phyloP scores from a whole-genome alignment of 257 asterid species.

The Solanum virginianum region DNA sequence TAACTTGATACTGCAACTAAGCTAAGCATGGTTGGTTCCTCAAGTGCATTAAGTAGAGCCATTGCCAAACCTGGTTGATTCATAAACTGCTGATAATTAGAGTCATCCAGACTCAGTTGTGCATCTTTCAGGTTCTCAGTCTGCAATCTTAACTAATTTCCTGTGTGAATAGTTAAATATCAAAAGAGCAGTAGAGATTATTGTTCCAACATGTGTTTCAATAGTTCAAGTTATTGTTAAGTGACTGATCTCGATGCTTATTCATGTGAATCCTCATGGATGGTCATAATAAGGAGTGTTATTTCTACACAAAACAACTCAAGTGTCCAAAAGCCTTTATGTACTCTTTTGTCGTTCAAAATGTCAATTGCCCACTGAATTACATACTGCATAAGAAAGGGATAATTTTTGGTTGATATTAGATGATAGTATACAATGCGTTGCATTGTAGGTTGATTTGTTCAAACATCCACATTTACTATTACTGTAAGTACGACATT shows the following conservation, averaged over 20 bases:
- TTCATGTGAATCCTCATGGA: neutral
- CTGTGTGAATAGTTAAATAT: neutral
- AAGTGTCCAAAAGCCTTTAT: neutral
- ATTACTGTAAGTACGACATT: conserved; percentile 64
- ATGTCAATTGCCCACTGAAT: neutral
- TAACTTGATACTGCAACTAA: neutral
- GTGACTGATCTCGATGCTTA: neutral
- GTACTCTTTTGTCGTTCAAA: neutral
- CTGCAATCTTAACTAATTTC: neutral
- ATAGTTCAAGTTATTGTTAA: neutral
- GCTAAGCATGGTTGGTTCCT: neutral
- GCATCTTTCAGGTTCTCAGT: neutral
- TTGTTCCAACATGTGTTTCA: neutral
- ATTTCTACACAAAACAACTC: neutral
- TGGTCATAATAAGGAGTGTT: neutral
- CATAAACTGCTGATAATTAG: neutral
- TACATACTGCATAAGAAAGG: neutral
- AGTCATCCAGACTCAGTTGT: neutral
- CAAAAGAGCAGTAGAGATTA: neutral
- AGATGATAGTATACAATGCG: neutral
- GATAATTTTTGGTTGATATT: neutral
- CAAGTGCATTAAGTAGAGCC: neutral
- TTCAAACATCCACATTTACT: conserved; percentile 79
- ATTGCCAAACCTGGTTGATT: too few species aligned
- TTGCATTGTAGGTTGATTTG: conserved; percentile 58